These are phyloP conservation scores for Glomus cerebriforme DNA, from an alignment of 192 early-diverging fungal genomes.

Conservation along the genomic window DNA sequence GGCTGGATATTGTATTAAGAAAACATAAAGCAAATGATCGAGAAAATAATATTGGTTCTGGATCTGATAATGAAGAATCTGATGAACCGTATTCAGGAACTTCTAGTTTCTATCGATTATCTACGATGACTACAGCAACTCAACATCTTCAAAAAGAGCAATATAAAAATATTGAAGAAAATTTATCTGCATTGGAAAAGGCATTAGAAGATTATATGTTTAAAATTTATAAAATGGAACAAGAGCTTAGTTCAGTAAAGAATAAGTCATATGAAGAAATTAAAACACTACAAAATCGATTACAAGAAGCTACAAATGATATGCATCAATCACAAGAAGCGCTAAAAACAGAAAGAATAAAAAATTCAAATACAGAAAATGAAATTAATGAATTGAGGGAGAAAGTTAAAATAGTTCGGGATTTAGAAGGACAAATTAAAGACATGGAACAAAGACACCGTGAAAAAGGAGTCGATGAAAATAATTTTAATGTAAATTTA, in stretches of 20 bases:
- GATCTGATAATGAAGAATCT: neutral
- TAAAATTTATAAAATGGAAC: conserved; percentile 37
- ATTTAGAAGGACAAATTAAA: conserved; percentile 25
- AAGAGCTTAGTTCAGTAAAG: conserved; percentile 18
- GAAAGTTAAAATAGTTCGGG: neutral
- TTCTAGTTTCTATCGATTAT: conserved; percentile 24
- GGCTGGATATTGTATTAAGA: conserved; percentile 36
- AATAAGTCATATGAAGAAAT: conserved; percentile 26
- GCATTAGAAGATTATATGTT: conserved; percentile 33
- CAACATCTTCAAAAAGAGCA: conserved; percentile 32
- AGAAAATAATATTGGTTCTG: neutral
- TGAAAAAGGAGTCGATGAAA: neutral
- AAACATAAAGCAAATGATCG: conserved; percentile 24
- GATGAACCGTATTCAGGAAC: conserved; percentile 9
- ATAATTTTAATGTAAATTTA: neutral
- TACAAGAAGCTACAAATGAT: neutral
- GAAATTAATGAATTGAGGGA: conserved; percentile 4
- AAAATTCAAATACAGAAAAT: neutral
- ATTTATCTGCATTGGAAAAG: conserved; percentile 39
- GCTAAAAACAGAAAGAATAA: neutral
- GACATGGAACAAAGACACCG: neutral
- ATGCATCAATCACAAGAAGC: neutral
- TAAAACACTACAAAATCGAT: conserved; percentile 20
- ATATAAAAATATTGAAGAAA: conserved; percentile 25
- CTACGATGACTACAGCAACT: conserved; percentile 28